Evolutionary conservation across 805 yeast species (phyloP).

Genomic region (Starmerella apis): DNA sequence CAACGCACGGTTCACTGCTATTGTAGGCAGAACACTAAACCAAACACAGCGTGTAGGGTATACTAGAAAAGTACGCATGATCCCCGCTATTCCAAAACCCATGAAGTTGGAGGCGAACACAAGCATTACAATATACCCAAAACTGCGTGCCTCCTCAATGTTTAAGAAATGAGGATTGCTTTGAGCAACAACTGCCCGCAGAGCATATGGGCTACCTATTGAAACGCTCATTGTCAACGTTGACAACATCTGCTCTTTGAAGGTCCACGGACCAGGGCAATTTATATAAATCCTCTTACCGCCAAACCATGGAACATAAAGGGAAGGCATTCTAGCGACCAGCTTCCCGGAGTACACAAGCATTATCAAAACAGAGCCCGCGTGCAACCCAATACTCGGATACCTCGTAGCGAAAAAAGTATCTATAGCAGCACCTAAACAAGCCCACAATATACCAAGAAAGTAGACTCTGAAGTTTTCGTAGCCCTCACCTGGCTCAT

Average conservation of each 20-base stretch:
- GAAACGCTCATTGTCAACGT: constrained; percentile 33
- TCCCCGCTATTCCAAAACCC: constrained; percentile 47
- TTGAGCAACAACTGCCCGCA: constrained; percentile 32
- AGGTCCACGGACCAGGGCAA: constrained; percentile 42
- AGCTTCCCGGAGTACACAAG: constrained; percentile 50
- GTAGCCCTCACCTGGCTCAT: constrained; percentile 38
- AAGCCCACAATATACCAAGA: constrained; percentile 44
- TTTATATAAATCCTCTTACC: constrained; percentile 32
- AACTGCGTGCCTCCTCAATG: constrained; percentile 22
- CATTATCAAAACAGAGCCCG: constrained; percentile 48
- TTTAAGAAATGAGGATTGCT: constrained; percentile 27
- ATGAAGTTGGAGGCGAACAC: constrained; percentile 42
- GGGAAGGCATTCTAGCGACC: constrained; percentile 29
- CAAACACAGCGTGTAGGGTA: constrained; percentile 39
- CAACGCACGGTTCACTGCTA: constrained; percentile 42
- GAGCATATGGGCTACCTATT: constrained; percentile 26
- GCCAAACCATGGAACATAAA: constrained; percentile 14
- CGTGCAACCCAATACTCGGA: constrained; percentile 44
- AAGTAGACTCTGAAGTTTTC: constrained; percentile 48
- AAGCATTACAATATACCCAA: constrained; percentile 39
- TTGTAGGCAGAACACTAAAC: constrained; percentile 49
- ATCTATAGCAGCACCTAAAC: constrained; percentile 48
- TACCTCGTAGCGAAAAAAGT: constrained; percentile 48
- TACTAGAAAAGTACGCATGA: constrained; percentile 42
- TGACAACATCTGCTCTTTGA: constrained; percentile 34